Percentiles rank a stretch among this genome's conserved stretches.
phyloP scores from a whole-genome alignment of 495 filamentous ascomycete species.

The Aspergillus conjunctus region DNA sequence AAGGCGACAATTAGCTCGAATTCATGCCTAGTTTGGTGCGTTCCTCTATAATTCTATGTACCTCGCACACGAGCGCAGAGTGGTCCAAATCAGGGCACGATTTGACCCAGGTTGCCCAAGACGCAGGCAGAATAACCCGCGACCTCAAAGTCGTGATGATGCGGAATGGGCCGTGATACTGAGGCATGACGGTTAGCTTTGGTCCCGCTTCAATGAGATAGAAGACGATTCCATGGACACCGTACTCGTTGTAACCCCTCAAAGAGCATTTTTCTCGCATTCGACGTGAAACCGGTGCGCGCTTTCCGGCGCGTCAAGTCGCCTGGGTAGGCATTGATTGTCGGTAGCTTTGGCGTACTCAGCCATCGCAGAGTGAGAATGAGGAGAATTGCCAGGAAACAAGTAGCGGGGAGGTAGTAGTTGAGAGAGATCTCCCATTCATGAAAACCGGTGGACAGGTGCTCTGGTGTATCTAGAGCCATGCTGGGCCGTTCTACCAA shows the following conservation, averaged over 20 bases:
- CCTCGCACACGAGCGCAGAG: slow-evolving; percentile 16
- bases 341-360: slow-evolving; percentile 1
- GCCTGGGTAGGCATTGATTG: slow-evolving; percentile 11
- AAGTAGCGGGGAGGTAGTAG: neutral
- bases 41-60: neutral
- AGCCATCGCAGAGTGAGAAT: neutral
- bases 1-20: neutral
- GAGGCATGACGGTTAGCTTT: neutral
- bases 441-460: neutral
- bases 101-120: slow-evolving; percentile 20
- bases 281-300: neutral
- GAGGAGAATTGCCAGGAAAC: neutral
- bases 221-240: neutral
- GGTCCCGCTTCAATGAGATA: neutral
- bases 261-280: neutral
- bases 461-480: neutral
- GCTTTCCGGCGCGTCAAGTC: slow-evolving; percentile 8
- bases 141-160: slow-evolving; percentile 17
- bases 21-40: neutral
- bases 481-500: neutral
- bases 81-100: slow-evolving; percentile 19
- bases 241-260: neutral
- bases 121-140: slow-evolving; percentile 18
- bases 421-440: neutral
- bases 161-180: slow-evolving; percentile 21